These are phyloP conservation scores for Phytophthora cajani DNA, from an alignment of 352 stramenopile genomes.

Conservation along the genomic window DNA sequence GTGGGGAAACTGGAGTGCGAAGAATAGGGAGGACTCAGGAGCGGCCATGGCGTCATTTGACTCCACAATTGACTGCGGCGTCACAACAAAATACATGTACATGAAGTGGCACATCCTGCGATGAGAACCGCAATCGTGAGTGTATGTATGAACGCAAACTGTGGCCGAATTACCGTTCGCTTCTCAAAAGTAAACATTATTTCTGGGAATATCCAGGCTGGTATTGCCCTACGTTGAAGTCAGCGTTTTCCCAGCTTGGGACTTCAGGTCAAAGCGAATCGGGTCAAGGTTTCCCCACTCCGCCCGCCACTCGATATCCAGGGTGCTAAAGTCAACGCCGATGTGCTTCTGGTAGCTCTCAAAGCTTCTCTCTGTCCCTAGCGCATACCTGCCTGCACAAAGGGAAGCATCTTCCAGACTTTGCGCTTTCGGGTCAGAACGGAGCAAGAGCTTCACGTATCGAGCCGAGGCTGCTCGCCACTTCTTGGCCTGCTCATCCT, in stretches of 20 bases:
- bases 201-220: too few species aligned
- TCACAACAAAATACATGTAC: too few species aligned
- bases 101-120: too few species aligned
- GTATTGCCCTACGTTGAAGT: slow-evolving; percentile 8
- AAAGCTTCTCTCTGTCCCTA: slow-evolving; percentile 50
- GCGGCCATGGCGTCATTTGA: too few species aligned
- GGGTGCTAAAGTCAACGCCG: slow-evolving; percentile 53
- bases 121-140: too few species aligned
- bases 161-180: too few species aligned
- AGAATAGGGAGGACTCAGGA: background rate
- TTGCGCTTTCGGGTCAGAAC: slow-evolving; percentile 1
- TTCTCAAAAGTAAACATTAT: too few species aligned
- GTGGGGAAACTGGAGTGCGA: background rate
- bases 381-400: slow-evolving; percentile 15
- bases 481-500: slow-evolving; percentile 39
- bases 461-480: slow-evolving; percentile 34
- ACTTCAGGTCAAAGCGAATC: slow-evolving; percentile 64
- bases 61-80: too few species aligned
- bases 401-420: slow-evolving; percentile 1
- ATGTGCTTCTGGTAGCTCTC: slow-evolving; percentile 58
- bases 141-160: too few species aligned
- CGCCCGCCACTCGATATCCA: slow-evolving; percentile 54
- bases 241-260: slow-evolving; percentile 13
- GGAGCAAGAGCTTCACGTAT: slow-evolving; percentile 40
- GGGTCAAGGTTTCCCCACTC: slow-evolving; percentile 69